Evolutionary conservation across 2,329 filamentous ascomycete species (phyloP).

Genomic region (Sclerotinia spermophila): DNA sequence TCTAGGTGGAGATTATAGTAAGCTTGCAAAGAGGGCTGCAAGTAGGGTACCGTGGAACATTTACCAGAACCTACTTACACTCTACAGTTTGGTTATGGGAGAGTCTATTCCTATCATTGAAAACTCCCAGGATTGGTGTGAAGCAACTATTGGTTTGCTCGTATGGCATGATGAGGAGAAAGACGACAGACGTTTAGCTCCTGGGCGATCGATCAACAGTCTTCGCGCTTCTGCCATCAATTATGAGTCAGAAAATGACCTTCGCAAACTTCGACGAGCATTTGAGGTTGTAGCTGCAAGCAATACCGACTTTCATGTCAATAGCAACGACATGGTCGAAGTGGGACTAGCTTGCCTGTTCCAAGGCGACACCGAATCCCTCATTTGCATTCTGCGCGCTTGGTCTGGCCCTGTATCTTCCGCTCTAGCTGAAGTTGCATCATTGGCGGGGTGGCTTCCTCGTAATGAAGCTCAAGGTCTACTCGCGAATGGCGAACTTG

Average conservation of each 20-base stretch:
- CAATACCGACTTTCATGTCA: constrained; percentile 69
- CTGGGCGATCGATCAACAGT: constrained; percentile 29
- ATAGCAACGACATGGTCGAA: constrained; percentile 71
- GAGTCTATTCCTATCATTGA: constrained; percentile 71
- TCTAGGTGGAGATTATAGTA: constrained; percentile 59
- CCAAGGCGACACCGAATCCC: constrained; percentile 75
- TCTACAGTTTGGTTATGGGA: constrained; percentile 80
- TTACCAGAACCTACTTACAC: constrained; percentile 75
- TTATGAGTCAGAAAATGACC: constrained; percentile 60
- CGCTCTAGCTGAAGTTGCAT: constrained; percentile 77
- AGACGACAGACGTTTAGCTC: constrained; percentile 41
- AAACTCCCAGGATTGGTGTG: constrained; percentile 84
- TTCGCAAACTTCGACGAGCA: constrained; percentile 66
- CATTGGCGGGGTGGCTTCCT: constrained; percentile 79
- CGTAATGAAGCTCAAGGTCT: constrained; percentile 51
- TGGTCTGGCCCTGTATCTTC: constrained; percentile 80
- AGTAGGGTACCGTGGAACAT: constrained; percentile 87
- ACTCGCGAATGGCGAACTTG: constrained; percentile 59
- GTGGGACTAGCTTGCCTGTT: constrained; percentile 78
- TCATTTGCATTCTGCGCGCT: constrained; percentile 67
- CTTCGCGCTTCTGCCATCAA: constrained; percentile 40
- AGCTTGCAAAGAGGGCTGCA: constrained; percentile 68
- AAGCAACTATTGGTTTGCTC: constrained; percentile 77
- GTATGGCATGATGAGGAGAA: constrained; percentile 91
- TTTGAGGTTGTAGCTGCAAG: constrained; percentile 64